Evolutionary conservation across 176 grass and related monocot genomes (phyloP), one percentile per base, ranked within the genome.

Genomic region (Saccharum spontaneum): DNA sequence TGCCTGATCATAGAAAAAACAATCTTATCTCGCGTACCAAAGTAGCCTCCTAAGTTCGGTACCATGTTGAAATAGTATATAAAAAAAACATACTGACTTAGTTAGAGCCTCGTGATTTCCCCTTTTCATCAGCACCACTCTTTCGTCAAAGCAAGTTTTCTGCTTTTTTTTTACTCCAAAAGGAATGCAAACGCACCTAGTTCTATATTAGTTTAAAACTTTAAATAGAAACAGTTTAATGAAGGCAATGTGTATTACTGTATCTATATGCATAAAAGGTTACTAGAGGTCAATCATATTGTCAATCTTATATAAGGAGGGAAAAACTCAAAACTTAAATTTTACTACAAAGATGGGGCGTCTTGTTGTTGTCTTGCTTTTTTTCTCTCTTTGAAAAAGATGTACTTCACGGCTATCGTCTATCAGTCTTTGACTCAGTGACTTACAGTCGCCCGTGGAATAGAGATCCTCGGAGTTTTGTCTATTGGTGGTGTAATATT

Each of bases 101-200:
- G 65, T 41, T 34, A 63, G 70, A 63, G 64, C 43, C 41, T 83
- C 41, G 10, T 83, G 86, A 88, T 78, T 63, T 38, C 15, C 43
- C 37, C 73, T 78, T 88, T 88, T 39, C 65, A 62, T 71, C 23
- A 10, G 33, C 16, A 43, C 80, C 74, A 39, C 34, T 43, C 80
- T 72, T 83, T 83, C 80, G 78, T 41, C 80, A 71, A 83, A 83
- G 38, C 20, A 77, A 16, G 22, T 30, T 83, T 41, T 44, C 22
- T 63, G 50, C 40, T 22, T 63, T 40, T 70, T 48, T 45, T 37
- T 78, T 52, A 88, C 52, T 49, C 73, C 26, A 8, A 10, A 49
- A 48, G 43, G 23, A 30, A 17, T 71, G 30, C 52, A 77, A 69
- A 37, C 37, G 28, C 3, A 72, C 39, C 62, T 57, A 39, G 67